A percentile compares a stretch with the other conserved stretches of the same genome.
These are phyloP conservation scores for Salix brachista DNA, from an alignment of 345 rosid species.

Conservation along the genomic window DNA sequence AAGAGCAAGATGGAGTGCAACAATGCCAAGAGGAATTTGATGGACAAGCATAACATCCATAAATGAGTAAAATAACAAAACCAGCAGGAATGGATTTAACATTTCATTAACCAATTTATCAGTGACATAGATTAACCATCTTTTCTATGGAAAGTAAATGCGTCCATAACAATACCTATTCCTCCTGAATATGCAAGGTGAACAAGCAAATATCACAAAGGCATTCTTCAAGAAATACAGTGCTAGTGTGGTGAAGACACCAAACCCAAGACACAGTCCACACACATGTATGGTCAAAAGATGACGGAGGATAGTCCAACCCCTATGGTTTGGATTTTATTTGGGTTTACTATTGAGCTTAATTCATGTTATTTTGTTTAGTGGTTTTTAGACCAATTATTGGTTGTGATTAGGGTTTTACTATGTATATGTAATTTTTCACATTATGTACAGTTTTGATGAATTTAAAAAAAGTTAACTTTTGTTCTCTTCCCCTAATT, in stretches of 20 bases:
- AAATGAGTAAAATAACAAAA: not conserved
- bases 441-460: no score
- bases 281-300: no score
- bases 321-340: no score
- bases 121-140: not conserved
- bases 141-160: not conserved
- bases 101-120: not conserved
- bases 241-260: not conserved
- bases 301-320: no score
- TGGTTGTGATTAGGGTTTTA: no score
- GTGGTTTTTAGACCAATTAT: no score
- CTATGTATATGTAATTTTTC: no score
- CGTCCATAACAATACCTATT: not conserved
- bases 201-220: not conserved
- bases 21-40: not conserved
- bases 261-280: no score
- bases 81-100: not conserved
- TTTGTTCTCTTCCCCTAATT: no score
- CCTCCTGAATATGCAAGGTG: not conserved
- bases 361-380: no score
- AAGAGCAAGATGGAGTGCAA: not conserved
- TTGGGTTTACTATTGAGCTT: no score
- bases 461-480: no score
- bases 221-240: not conserved
- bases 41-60: not conserved